Conservation (phyloP, 768 basidiomycete genomes). For the Boletus coccyginus region DNA sequence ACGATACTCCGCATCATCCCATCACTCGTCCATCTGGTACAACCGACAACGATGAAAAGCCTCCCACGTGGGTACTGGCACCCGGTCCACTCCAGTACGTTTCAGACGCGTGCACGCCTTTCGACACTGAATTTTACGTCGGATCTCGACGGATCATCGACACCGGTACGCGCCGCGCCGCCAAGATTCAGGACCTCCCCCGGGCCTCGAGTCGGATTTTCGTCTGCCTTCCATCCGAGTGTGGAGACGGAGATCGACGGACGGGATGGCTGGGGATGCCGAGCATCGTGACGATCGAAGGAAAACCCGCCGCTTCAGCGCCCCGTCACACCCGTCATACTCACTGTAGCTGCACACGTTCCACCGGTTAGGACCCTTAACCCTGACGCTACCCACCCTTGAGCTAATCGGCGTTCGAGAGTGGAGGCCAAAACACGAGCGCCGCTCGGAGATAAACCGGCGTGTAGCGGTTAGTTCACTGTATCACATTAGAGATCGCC, state of each 20-base stretch:
- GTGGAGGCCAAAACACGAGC: too few species aligned
- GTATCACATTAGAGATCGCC: too few species aligned
- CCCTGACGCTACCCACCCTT: too few species aligned
- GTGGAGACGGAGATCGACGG: neutral
- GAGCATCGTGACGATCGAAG: neutral
- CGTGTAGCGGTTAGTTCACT: too few species aligned
- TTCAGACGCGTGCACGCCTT: too few species aligned
- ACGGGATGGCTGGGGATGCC: neutral
- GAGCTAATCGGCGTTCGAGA: too few species aligned
- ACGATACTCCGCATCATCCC: neutral
- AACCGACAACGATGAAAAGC: neutral
- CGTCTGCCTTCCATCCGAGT: neutral
- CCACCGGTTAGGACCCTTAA: too few species aligned
- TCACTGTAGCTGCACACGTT: too few species aligned
- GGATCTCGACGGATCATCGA: slow-evolving; percentile 8
- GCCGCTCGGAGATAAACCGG: too few species aligned
- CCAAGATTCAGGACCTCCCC: neutral
- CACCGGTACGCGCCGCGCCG: neutral
- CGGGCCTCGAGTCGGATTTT: neutral
- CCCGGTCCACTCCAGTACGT: neutral
- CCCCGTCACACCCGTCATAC: too few species aligned
- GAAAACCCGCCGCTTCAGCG: too few species aligned
- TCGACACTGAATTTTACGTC: neutral
- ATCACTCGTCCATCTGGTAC: neutral
- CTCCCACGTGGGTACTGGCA: neutral